phyloP scores from a whole-genome alignment of 768 basidiomycete genomes.

The Kwoniella botswanensis region DNA sequence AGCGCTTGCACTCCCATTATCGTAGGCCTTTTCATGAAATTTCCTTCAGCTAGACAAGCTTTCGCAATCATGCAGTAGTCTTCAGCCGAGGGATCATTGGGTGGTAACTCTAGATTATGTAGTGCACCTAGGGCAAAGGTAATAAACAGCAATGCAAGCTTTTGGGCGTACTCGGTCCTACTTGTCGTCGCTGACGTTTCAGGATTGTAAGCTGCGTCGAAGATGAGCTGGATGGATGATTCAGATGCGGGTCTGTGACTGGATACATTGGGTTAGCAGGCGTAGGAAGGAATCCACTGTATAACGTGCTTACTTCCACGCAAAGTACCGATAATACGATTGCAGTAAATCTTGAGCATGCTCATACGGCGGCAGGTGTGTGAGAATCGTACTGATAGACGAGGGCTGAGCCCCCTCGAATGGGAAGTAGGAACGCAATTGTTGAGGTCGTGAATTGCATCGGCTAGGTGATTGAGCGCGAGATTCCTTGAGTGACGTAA shows the following conservation, averaged over 20 bases:
- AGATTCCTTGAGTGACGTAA: too few species aligned
- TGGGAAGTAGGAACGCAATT: not conserved
- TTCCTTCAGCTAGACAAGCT: constrained; percentile 24
- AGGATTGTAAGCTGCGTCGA: not conserved
- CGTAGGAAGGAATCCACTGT: too few species aligned
- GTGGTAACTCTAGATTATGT: constrained; percentile 29
- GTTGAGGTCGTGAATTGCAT: too few species aligned
- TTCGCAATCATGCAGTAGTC: constrained; percentile 12
- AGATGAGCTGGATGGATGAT: not conserved
- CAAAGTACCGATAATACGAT: not conserved
- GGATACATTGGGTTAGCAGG: too few species aligned
- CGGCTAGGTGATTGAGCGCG: too few species aligned
- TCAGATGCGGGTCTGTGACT: not conserved
- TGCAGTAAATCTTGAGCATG: not conserved
- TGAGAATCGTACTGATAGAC: not conserved
- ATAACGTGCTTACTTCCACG: constrained; percentile 4
- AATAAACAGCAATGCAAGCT: constrained; percentile 25
- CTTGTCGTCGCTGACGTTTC: too few species aligned
- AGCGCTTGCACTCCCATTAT: constrained; percentile 29
- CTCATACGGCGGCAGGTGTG: not conserved
- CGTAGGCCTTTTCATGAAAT: constrained; percentile 30
- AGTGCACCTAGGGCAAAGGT: constrained; percentile 27
- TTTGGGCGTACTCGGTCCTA: not conserved
- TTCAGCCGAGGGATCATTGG: constrained; percentile 19
- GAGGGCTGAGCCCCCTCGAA: constrained; percentile 2